Evolutionary conservation across 495 filamentous ascomycete species (phyloP).

Genomic region (Penicillium lividum): DNA sequence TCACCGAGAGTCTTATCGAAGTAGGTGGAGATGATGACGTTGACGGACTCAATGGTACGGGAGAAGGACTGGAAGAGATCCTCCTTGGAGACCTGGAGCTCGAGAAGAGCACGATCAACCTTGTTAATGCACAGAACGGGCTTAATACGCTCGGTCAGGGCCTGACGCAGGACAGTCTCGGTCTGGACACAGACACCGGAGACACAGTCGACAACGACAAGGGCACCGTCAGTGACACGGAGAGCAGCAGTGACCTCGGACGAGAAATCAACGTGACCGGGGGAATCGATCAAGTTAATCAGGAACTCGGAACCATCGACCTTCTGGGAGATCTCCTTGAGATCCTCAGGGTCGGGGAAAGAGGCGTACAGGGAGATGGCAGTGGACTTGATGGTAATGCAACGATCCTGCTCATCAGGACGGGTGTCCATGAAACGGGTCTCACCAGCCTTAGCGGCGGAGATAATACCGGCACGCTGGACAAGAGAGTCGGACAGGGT

Average conservation of each 20-base stretch:
- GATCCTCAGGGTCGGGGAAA: slow-evolving; percentile 77
- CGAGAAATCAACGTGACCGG: slow-evolving; percentile 99
- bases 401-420: slow-evolving; percentile 96
- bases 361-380: slow-evolving; percentile 97
- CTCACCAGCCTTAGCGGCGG: slow-evolving; percentile 94
- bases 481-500: slow-evolving; percentile 98
- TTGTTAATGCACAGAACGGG: slow-evolving; percentile 99
- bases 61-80: slow-evolving; percentile 99
- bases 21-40: slow-evolving; percentile 99
- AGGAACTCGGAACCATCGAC: slow-evolving; percentile 92
- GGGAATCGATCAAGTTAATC: slow-evolving; percentile 99
- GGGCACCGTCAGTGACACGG: slow-evolving; percentile 98
- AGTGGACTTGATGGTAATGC: slow-evolving; percentile 99
- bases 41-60: slow-evolving; percentile 98
- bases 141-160: slow-evolving; percentile 99
- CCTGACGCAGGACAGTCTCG: slow-evolving; percentile 98
- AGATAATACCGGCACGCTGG: slow-evolving; percentile 99
- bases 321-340: slow-evolving; percentile 93
- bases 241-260: slow-evolving; percentile 99
- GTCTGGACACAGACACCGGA: slow-evolving; percentile 99
- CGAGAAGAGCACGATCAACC: slow-evolving; percentile 98
- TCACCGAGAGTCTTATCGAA: slow-evolving; percentile 96
- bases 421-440: slow-evolving; percentile 96
- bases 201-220: slow-evolving; percentile 99
- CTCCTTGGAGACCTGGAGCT: slow-evolving; percentile 97